phyloP scores from a whole-genome alignment of 805 yeast species.

The Candida insectorum region DNA sequence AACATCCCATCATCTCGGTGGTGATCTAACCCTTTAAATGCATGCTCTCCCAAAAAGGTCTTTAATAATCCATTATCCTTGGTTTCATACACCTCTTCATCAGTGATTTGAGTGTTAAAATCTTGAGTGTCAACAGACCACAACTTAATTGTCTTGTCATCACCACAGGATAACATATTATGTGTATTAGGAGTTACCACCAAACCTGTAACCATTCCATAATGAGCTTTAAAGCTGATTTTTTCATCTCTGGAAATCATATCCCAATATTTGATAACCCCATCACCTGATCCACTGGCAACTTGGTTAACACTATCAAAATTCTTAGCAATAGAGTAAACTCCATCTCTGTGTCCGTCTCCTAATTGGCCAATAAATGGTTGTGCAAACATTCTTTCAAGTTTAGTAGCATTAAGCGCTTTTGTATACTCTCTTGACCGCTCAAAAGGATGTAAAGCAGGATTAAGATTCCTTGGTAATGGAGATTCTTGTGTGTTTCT shows the following conservation, averaged over 20 bases:
- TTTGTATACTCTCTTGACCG: slow-evolving; percentile 94
- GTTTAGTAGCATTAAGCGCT: slow-evolving; percentile 90
- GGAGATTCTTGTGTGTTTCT: slow-evolving; percentile 85
- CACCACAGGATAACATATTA: slow-evolving; percentile 78
- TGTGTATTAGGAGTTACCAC: slow-evolving; percentile 58
- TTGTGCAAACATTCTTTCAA: slow-evolving; percentile 96
- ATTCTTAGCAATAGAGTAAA: slow-evolving; percentile 82
- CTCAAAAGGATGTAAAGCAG: slow-evolving; percentile 95
- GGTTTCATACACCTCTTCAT: slow-evolving; percentile 28
- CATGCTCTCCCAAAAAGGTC: slow-evolving; percentile 79
- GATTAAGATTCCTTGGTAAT: slow-evolving; percentile 84
- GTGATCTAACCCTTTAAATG: slow-evolving; percentile 83
- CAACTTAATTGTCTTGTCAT: slow-evolving; percentile 82
- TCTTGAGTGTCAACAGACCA: slow-evolving; percentile 75
- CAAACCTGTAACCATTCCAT: slow-evolving; percentile 84
- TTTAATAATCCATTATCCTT: slow-evolving; percentile 57
- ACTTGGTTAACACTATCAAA: slow-evolving; percentile 63
- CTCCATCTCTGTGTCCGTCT: slow-evolving; percentile 92
- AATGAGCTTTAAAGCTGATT: slow-evolving; percentile 81
- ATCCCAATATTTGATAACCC: slow-evolving; percentile 92
- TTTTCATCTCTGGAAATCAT: slow-evolving; percentile 73
- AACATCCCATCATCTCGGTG: slow-evolving; percentile 71
- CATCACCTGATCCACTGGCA: slow-evolving; percentile 95
- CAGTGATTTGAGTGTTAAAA: slow-evolving; percentile 33
- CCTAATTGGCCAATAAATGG: slow-evolving; percentile 97